Base-by-base conservation (phyloP, 2,329 filamentous ascomycete genomes). In the Mycosphaerelloides madeirae region DNA sequence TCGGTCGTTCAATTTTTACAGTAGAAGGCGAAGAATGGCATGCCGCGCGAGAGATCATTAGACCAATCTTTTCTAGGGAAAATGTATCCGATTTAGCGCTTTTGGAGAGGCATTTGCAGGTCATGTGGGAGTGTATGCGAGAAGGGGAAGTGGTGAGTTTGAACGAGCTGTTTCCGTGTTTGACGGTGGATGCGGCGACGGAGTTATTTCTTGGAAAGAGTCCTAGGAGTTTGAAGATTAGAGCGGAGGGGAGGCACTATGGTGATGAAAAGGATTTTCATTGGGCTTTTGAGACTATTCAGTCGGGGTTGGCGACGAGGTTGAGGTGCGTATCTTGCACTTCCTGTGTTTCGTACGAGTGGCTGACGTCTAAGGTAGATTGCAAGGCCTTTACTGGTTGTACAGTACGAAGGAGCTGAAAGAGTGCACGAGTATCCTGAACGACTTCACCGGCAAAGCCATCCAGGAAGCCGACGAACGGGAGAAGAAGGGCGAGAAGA, bases 131-230 rank as follows among this genome's bases (percentile, higher is more conserved):
- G 20, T 57, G 57, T 36, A 48, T 65, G 35, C 56, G 52, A 0
- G 38, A 53, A 0, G 12, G 13, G n/a, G 35, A 50, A 15, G 33
- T 44, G 12, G 48, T 51, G 11, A 50, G 61, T 25, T 43, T 63
- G 13, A 55, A 60, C 31, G 43, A 46, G n/a, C 62, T 83, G 8
- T 81, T 84, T 55, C 84, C 84, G 55, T 72, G 75, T 41, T 71
- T 84, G 57, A 83, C 81, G 0, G 69, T 85, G 13, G 82, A 85
- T 48, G 77, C 79, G 0, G 79, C 81, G 0, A 85, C 81, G 0
- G 79, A 82, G 33, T 83, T 85, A 49, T 65, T 86, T 3, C 38
- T 41, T 19, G 39, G 22, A 25, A 46, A 55, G 34, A 57, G 39
- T 18, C 44, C 53, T 1, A 43, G 53, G n/a, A 49, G n/a, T n/a